Percentiles rank a stretch among this genome's conserved stretches.
These are phyloP conservation scores for Nelumbo lutea DNA, from an alignment of 164 flowering plant genomes.

Conservation along the genomic window DNA sequence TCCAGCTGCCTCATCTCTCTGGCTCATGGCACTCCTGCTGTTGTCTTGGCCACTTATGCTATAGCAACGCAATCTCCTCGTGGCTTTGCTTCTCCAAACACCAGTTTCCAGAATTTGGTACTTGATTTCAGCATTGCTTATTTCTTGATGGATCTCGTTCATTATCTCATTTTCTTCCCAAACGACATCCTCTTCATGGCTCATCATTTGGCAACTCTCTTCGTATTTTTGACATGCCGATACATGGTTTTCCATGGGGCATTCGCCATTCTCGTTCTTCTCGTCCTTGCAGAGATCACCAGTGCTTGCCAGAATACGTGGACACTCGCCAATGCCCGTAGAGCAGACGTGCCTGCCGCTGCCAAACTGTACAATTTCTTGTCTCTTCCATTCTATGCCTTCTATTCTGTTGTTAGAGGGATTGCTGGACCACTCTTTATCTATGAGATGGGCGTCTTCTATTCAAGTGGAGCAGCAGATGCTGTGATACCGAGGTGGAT, in stretches of 20 bases:
- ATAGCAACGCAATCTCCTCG: conserved; percentile 21
- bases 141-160: conserved; percentile 64
- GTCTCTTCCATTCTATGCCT: conserved; percentile 62
- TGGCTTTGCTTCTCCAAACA: conserved; percentile 54
- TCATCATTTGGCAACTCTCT: conserved; percentile 82
- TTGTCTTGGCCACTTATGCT: conserved; percentile 42
- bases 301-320: conserved; percentile 83
- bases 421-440: conserved; percentile 63
- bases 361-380: conserved; percentile 35
- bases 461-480: conserved; percentile 49
- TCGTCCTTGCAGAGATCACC: conserved; percentile 75
- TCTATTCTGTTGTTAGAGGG: conserved; percentile 68
- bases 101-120: conserved; percentile 41
- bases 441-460: conserved; percentile 54
- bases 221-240: conserved; percentile 78
- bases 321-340: conserved; percentile 63
- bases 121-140: conserved; percentile 83
- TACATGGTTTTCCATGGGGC: conserved; percentile 64
- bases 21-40: conserved; percentile 84
- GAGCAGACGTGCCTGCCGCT: conserved; percentile 38
- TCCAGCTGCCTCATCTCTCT: conserved; percentile 77
- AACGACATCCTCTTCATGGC: conserved; percentile 72
- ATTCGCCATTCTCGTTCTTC: conserved; percentile 48
- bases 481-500: conserved; percentile 63
- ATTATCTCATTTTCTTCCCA: conserved; percentile 68